Evolutionary conservation across 257 asterid species (phyloP), one percentile per base, ranked within the genome.

Genomic region (Perilla frutescens): DNA sequence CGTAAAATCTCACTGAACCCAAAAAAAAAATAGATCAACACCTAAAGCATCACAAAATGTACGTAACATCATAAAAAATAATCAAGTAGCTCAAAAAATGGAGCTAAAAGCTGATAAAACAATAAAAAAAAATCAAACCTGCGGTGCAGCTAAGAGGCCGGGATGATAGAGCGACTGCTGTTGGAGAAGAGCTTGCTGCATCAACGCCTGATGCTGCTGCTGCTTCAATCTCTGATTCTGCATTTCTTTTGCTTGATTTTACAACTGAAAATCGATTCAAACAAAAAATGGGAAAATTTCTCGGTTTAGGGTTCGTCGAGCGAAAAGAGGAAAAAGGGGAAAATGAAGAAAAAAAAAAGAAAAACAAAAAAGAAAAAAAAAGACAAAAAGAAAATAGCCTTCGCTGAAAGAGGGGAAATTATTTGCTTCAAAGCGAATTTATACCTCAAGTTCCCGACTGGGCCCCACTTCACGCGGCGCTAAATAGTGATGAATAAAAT

Each of bases 171-270:
- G 89, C 61, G 97, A 81, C 82, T 87, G 98, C 60, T 93, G 98
- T 65, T 91, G 97, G 53, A 93, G 90, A 73, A 93, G 88, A 75
- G 96, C 98, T 79, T 93, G 98, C 78, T 91, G 98, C 96, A 93
- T 91, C 91, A 93, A 72, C 60, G 96, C 97, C 76, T 85, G 92
- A 4, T 91, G 98, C 6, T 91, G 97, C 60, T 93, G 97, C 74
- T 85, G 96, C 84, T 91, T 89, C 72, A 93, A 61, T 79, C 97
- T 86, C 82, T 88, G 96, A 70, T 93, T 86, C 88, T 87, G 96
- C 98, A 92, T 92, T 82, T 78, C n/a, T 45, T 81, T 65, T 34
- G 37, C 37, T 45, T 59, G 48, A 47, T 29, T 48, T 59, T 60
- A 7, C 26, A 44, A 60, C 57, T 70, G 9, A 11, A 40, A 49